phyloP scores from a whole-genome alignment of 345 rosid genomes.

The Citrus australasica region DNA sequence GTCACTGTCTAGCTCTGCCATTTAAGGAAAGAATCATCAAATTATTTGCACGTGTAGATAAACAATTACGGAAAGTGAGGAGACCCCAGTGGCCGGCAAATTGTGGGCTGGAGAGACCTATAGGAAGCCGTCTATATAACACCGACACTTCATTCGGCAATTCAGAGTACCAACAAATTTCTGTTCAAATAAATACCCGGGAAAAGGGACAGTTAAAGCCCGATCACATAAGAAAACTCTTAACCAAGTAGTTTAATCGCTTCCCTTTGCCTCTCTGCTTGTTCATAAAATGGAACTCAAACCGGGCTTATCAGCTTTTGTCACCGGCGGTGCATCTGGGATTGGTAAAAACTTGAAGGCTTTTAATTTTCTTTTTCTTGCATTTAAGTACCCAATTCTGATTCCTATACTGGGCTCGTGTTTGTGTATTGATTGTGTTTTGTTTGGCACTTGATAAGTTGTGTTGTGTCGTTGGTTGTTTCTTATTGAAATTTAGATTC shows the following conservation, averaged over 20 bases:
- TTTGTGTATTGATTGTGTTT: too few relatives aligned
- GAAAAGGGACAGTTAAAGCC: background rate
- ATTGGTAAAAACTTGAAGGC: slow-evolving; percentile 44
- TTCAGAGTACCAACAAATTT: background rate
- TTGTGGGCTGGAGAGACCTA: background rate
- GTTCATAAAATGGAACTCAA: slow-evolving; percentile 60
- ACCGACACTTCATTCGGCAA: background rate
- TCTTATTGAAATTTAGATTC: background rate
- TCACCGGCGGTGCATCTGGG: slow-evolving; percentile 93
- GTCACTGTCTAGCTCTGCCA: too few relatives aligned
- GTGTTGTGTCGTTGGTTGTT: background rate
- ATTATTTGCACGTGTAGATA: too few relatives aligned
- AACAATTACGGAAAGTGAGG: background rate
- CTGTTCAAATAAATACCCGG: too few relatives aligned
- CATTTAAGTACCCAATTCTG: background rate
- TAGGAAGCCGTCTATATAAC: background rate
- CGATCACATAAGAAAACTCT: background rate
- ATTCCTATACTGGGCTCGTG: background rate
- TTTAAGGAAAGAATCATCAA: too few relatives aligned
- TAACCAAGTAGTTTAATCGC: background rate
- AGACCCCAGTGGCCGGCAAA: background rate
- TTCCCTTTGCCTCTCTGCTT: background rate
- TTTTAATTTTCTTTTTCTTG: background rate
- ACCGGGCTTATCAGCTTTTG: slow-evolving; percentile 83
- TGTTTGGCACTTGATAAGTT: background rate